Percentiles rank a stretch among this genome's conserved stretches.
These are phyloP conservation scores for Salix udensis DNA, from an alignment of 345 rosid species.

Conservation along the genomic window DNA sequence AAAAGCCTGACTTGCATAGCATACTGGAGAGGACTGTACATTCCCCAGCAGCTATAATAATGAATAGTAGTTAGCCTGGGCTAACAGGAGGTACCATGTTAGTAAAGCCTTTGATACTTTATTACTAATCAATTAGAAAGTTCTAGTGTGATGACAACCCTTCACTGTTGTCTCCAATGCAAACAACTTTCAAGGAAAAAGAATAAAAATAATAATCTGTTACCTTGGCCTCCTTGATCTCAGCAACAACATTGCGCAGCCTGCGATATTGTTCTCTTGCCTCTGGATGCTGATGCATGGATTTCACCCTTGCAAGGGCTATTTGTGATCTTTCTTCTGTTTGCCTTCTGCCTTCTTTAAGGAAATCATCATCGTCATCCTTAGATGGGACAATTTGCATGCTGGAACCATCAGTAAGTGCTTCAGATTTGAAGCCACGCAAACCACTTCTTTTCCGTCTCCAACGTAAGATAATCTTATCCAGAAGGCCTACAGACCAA, in stretches of 20 bases:
- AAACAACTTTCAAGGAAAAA: not conserved
- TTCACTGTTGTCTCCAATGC: not conserved
- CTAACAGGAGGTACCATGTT: too few relatives aligned
- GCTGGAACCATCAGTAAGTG: constrained; percentile 38
- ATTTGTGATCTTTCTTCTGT: constrained; percentile 76
- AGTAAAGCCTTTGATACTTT: too few relatives aligned
- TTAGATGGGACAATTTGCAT: constrained; percentile 36
- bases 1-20: not conserved
- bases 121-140: not conserved
- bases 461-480: constrained; percentile 92
- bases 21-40: not conserved
- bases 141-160: not conserved
- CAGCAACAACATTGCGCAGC: constrained; percentile 65
- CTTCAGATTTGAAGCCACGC: constrained; percentile 76
- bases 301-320: constrained; percentile 82
- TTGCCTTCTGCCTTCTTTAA: constrained; percentile 82
- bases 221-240: constrained; percentile 83
- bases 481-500: constrained; percentile 94
- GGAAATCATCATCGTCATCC: constrained; percentile 78
- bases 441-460: constrained; percentile 84
- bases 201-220: not conserved
- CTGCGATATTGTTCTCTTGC: constrained; percentile 86
- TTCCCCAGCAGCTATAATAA: not conserved
- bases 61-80: not conserved
- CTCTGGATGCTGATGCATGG: constrained; percentile 88